A percentile compares a stretch with the other conserved stretches of the same genome.
Conservation (phyloP, 306 rosid species). For the Pyrus bretschneideri region DNA sequence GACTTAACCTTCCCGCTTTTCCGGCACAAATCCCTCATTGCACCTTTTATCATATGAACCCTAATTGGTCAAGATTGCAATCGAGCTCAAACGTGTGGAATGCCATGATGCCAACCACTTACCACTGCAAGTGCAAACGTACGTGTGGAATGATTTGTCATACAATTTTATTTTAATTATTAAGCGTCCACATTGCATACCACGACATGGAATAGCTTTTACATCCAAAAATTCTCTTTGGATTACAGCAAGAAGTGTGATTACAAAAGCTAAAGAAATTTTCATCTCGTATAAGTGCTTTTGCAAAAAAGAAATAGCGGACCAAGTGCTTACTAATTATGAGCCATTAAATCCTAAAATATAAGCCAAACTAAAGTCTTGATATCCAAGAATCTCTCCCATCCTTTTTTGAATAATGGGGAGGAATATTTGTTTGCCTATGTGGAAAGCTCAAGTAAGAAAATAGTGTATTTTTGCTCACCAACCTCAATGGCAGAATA, state of each 20-base stretch:
- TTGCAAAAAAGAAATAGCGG: slow-evolving; percentile 9
- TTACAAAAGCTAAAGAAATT: slow-evolving; percentile 22
- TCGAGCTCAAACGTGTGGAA: slow-evolving; percentile 31
- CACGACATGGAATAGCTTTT: slow-evolving; percentile 66
- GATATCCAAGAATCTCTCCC: slow-evolving; percentile 26
- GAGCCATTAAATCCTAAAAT: not conserved
- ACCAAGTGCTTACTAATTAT: slow-evolving; percentile 19
- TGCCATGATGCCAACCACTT: slow-evolving; percentile 5
- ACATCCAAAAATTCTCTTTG: slow-evolving; percentile 3
- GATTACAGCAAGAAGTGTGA: slow-evolving; percentile 27
- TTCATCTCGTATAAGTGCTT: slow-evolving; percentile 15
- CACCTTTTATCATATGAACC: slow-evolving; percentile 22
- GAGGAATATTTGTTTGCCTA: slow-evolving; percentile 29
- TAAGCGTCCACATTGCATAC: slow-evolving; percentile 26
- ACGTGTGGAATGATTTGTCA: slow-evolving; percentile 25
- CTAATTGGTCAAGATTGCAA: slow-evolving; percentile 31
- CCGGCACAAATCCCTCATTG: slow-evolving; percentile 72
- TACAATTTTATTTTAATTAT: not conserved
- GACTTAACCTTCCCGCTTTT: slow-evolving; percentile 32
- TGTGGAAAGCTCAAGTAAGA: slow-evolving; percentile 35
- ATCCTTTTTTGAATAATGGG: slow-evolving; percentile 25
- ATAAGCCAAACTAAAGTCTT: slow-evolving; percentile 25
- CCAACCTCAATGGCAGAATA: too few relatives aligned
- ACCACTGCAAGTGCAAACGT: slow-evolving; percentile 15
- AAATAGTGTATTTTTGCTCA: not conserved